Evolutionary conservation across 345 rosid genomes (phyloP), one percentile per base, ranked within the genome.

Genomic region (Dimocarpus longan): DNA sequence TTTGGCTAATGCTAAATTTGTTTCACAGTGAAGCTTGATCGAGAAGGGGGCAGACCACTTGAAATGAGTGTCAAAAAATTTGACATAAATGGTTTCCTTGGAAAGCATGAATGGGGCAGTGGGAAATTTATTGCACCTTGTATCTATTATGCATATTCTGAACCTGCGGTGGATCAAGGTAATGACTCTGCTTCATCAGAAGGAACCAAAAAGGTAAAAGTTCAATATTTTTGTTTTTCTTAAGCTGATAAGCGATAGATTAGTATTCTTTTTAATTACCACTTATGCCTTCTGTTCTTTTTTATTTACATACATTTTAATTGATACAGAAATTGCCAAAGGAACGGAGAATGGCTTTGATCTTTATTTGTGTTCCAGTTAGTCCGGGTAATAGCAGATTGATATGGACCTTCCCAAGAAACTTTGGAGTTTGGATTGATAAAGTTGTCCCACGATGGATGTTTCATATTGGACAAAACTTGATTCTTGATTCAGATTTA

Each of bases 1-100:
- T 48, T 50, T 65, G 52, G 54, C 24, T 79, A 75, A 71, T 15
- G 21, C 70, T 37, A 68, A 57, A 62, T 18, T 52, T 74, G 44
- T 26, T 82, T 81, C 46, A 70, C 94, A 87, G 98, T 40, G 79
- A 92, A 90, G 85, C 83, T 64, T 43, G 98, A 95, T 68, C 88
- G 98, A 84, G 98, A 95, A 92, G 98, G 98, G 11, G 95, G 98
- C 32, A 90, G 86, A 75, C 97, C 98, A 9, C 69, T 92, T 10
- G 93, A 87, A 18, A 75, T 93, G 66, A 83, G 84, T 10, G 79
- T 95, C 28, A 81, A 84, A 84, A 88, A 90, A 57, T 11, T 84
- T 42, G 92, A 84, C 63, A 71, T 70, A 65, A 75, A 85, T 65
- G 98, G 95, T 56, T 95, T 87, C 79, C 16, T 72, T 48, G 95